Base-by-base conservation (phyloP, 768 basidiomycete species). In the Rhodotorula toruloides region DNA sequence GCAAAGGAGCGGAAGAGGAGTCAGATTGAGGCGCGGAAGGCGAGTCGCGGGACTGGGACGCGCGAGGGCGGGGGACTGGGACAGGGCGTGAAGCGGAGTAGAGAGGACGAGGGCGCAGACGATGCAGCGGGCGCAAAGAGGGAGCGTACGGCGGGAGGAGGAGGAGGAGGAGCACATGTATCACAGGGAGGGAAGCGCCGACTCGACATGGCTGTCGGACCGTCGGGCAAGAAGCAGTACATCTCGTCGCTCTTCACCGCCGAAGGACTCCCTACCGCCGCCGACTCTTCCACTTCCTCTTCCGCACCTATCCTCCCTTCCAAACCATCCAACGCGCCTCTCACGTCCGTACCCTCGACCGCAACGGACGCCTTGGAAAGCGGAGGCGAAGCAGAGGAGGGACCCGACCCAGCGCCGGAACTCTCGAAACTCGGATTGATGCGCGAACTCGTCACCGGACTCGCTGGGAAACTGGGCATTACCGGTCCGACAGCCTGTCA, bases 401-500 rank as follows among this genome's bases (percentile, higher is more conserved):
- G 58, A 16, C 63, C 53, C 19, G 55, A 63, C n/a, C 65, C 68
- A 0, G 84, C 87, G 0, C 89, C 90, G 0, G 86, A 86, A 3
- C 94, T 98, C 76, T 75, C 81, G 39, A 90, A 87, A 0, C 82
- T 97, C 22, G 91, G 91, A 25, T 84, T 98, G 19, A 83, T 91
- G 76, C 86, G 89, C 3, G 82, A 94, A 49, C 80, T 98, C 31
- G 82, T 85, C 54, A 77, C 86, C 5, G 93, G 96, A 77, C 82
- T 97, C 19, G 79, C 83, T 32, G 81, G 77, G 29, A 97, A 91
- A 79, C 86, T 96, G 85, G 80, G 80, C 40, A 90, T 98, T 48
- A 77, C 81, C 17, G 88, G 87, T 71, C 94, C 94, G 7, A 98
- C 94, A 0, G 86, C 89, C 16, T 91, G 96, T 67, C 94, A 98